phyloP scores from a whole-genome alignment of 768 basidiomycete species.

The Hemileccinum rubropunctum region DNA sequence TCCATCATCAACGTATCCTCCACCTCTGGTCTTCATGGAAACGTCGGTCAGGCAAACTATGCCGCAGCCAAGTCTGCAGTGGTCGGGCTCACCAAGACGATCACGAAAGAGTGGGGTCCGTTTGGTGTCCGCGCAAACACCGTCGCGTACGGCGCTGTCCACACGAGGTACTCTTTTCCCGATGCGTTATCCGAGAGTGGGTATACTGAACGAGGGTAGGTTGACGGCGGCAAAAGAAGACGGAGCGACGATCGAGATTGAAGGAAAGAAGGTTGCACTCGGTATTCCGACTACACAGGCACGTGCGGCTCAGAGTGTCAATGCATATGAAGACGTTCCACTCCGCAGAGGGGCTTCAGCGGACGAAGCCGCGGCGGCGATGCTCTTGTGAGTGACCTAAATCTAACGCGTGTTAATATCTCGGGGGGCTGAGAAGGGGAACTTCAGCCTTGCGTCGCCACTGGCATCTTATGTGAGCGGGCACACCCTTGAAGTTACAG shows the following conservation, averaged over 20 bases:
- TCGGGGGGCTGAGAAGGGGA: constrained; percentile 4
- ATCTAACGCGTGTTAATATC: not conserved
- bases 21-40: constrained; percentile 80
- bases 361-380: constrained; percentile 73
- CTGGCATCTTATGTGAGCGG: constrained; percentile 79
- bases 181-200: not conserved
- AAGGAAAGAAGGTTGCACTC: constrained; percentile 79
- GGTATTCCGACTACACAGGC: constrained; percentile 65
- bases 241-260: constrained; percentile 72
- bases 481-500: constrained; percentile 83
- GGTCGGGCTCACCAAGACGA: constrained; percentile 78
- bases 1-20: constrained; percentile 83
- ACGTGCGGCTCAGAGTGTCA: constrained; percentile 38
- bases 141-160: constrained; percentile 73
- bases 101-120: constrained; percentile 84
- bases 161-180: constrained; percentile 54
- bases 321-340: constrained; percentile 51
- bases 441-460: constrained; percentile 66
- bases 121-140: constrained; percentile 84
- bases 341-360: constrained; percentile 62
- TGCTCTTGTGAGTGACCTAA: constrained; percentile 64
- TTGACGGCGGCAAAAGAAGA: constrained; percentile 78
- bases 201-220: constrained; percentile 33
- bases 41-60: constrained; percentile 84
- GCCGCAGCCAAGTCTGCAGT: constrained; percentile 79